These are phyloP conservation scores for Stylosanthes scabra DNA, from an alignment of 331 rosid genomes.

Conservation along the genomic window DNA sequence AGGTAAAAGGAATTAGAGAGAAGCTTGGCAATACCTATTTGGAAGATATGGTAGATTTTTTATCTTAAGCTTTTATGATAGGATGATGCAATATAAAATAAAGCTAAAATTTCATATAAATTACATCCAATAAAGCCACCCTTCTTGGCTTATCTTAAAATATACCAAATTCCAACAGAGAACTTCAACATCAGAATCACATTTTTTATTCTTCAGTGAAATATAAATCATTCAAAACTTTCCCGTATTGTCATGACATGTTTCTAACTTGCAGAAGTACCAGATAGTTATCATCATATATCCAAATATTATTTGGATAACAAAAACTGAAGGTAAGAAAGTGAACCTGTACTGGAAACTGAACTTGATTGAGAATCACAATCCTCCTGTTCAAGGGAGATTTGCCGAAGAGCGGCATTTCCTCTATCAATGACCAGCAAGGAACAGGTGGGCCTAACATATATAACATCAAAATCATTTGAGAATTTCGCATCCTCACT, in stretches of 20 bases:
- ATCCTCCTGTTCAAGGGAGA: slow-evolving; percentile 84
- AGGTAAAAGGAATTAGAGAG: too few relatives aligned
- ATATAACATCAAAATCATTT: slow-evolving; percentile 90
- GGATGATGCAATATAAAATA: not conserved
- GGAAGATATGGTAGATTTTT: too few relatives aligned
- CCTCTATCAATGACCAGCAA: slow-evolving; percentile 97
- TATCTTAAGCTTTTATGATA: too few relatives aligned
- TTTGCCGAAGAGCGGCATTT: slow-evolving; percentile 95
- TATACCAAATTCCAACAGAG: slow-evolving; percentile 1
- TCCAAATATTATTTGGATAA: slow-evolving; percentile 4
- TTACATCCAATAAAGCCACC: too few relatives aligned
- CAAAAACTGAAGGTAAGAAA: slow-evolving; percentile 16
- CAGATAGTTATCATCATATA: slow-evolving; percentile 4
- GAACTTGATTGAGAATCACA: slow-evolving; percentile 82
- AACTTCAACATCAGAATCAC: slow-evolving; percentile 31
- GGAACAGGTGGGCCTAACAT: slow-evolving; percentile 85
- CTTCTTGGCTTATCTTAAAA: slow-evolving; percentile 8
- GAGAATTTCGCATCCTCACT: slow-evolving; percentile 98
- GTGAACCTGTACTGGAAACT: slow-evolving; percentile 82
- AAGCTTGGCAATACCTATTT: too few relatives aligned
- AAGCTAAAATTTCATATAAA: slow-evolving; percentile 11
- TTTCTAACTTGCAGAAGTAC: slow-evolving; percentile 18
- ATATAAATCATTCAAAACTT: slow-evolving; percentile 13
- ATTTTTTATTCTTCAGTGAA: slow-evolving; percentile 18
- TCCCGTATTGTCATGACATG: not conserved